Conservation (phyloP, 257 asterid species). For the Jacaranda mimosifolia region DNA sequence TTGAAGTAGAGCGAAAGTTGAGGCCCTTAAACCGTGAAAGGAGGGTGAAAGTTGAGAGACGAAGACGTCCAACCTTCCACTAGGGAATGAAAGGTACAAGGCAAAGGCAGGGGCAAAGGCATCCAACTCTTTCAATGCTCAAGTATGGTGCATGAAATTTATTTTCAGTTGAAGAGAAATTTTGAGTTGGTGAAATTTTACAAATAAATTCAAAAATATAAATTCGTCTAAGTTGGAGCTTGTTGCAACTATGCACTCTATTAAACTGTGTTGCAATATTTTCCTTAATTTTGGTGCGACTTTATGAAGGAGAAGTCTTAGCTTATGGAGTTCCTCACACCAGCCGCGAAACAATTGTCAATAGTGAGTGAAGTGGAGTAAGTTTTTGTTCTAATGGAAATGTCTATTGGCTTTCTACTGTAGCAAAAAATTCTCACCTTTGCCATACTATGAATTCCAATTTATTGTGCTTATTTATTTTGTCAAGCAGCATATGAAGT, state of each 20-base stretch:
- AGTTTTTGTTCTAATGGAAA: constrained; percentile 10
- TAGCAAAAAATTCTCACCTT: background rate
- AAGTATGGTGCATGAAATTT: background rate
- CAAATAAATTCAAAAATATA: background rate
- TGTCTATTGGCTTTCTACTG: background rate
- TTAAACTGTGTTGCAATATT: background rate
- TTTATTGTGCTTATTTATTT: background rate
- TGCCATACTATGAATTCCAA: background rate
- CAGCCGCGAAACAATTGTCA: constrained; percentile 34
- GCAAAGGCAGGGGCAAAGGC: too few relatives aligned
- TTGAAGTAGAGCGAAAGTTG: constrained; percentile 50
- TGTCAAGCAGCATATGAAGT: background rate
- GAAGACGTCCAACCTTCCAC: background rate
- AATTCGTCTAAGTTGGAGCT: background rate
- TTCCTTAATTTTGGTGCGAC: background rate
- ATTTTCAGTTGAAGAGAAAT: background rate
- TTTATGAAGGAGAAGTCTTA: background rate
- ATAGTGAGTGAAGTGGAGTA: constrained; percentile 29
- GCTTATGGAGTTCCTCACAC: constrained; percentile 14
- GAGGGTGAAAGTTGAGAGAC: background rate
- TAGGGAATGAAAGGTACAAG: too few relatives aligned
- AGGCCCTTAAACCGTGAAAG: constrained; percentile 47
- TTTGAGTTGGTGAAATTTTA: background rate
- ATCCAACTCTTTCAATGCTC: background rate
- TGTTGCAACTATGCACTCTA: background rate